Conservation (phyloP, 2,329 filamentous ascomycete genomes). For the Paraphoma sp. region DNA sequence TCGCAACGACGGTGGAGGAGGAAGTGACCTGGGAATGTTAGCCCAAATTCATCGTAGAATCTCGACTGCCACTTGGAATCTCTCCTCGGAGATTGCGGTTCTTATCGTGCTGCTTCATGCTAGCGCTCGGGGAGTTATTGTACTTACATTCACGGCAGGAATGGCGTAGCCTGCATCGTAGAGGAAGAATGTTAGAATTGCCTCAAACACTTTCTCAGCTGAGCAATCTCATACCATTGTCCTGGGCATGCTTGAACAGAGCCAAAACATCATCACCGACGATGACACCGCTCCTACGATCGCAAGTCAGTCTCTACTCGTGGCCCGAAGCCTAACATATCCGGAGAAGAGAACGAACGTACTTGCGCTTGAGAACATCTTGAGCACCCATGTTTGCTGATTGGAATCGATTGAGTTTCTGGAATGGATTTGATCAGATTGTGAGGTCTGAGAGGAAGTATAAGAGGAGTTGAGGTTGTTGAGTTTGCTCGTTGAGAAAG, state of each 20-base stretch:
- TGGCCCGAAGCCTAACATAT: neutral
- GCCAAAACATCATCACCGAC: constrained; percentile 67
- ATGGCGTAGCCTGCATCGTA: constrained; percentile 48
- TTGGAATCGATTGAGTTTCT: neutral
- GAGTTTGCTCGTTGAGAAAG: constrained; percentile 5
- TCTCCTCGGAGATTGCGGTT: neutral
- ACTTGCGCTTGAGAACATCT: constrained; percentile 48
- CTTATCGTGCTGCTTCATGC: neutral
- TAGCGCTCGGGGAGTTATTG: neutral
- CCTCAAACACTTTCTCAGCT: neutral
- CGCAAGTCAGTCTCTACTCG: neutral
- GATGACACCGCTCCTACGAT: constrained; percentile 57
- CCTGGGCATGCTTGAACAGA: constrained; percentile 89
- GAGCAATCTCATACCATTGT: constrained; percentile 62
- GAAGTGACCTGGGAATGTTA: constrained; percentile 74
- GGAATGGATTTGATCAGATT: neutral
- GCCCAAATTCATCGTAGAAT: neutral
- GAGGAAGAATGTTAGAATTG: neutral
- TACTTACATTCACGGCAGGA: constrained; percentile 44
- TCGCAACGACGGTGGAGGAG: constrained; percentile 77
- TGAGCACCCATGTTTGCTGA: constrained; percentile 10
- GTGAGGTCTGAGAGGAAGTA: neutral
- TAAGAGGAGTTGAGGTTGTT: constrained; percentile 1
- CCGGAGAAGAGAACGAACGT: neutral
- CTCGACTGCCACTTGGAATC: neutral